These are phyloP conservation scores for Calonectria honghensis DNA, from an alignment of 2,329 filamentous ascomycete genomes.

Conservation along the genomic window DNA sequence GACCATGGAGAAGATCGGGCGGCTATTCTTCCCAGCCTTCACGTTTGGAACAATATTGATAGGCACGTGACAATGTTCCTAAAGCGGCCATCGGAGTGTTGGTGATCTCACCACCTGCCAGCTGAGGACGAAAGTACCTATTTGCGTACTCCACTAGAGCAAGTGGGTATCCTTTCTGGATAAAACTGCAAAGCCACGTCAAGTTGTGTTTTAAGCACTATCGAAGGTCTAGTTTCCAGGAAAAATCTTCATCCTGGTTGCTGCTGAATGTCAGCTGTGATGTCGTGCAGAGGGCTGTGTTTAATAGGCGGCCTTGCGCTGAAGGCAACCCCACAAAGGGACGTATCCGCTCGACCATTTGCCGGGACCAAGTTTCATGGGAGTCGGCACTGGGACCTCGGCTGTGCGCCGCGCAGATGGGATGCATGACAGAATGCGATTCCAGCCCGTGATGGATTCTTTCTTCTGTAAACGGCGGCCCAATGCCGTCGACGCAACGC, in stretches of 20 bases:
- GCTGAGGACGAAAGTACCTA: neutral
- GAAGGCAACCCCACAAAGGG: constrained; percentile 34
- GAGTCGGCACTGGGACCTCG: constrained; percentile 35
- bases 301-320: constrained; percentile 24
- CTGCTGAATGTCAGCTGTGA: neutral
- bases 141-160: neutral
- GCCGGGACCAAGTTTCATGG: constrained; percentile 32
- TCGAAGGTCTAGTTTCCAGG: neutral
- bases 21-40: neutral
- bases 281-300: neutral
- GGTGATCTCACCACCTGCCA: neutral
- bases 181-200: neutral
- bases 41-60: constrained; percentile 5
- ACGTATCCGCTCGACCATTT: constrained; percentile 40
- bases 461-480: neutral
- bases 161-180: neutral
- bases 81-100: neutral
- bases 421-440: constrained; percentile 28
- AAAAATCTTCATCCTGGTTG: neutral
- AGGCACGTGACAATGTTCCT: constrained; percentile 24
- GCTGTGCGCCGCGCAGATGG: constrained; percentile 21
- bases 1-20: constrained; percentile 20
- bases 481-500: neutral
- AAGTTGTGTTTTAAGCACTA: no score
- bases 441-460: neutral